Conservation (phyloP, 768 basidiomycete species). For the Termitomyces sp. region DNA sequence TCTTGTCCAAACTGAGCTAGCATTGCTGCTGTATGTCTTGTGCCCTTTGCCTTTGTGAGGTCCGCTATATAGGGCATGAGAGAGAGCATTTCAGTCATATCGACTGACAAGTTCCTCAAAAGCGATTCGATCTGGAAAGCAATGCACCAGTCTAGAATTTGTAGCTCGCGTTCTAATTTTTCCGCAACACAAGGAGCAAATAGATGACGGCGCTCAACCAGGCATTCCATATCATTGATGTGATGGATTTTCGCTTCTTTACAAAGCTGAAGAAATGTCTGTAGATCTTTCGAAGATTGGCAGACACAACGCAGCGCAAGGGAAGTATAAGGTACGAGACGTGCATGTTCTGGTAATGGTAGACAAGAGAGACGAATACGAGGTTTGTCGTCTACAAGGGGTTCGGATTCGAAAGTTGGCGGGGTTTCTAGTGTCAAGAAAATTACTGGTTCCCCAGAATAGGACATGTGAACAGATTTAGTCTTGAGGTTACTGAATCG, state of each 20-base stretch:
- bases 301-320: constrained; percentile 48
- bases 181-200: constrained; percentile 35
- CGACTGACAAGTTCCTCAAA: constrained; percentile 34
- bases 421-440: constrained; percentile 38
- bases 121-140: constrained; percentile 56
- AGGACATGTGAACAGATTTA: constrained; percentile 30
- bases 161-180: constrained; percentile 27
- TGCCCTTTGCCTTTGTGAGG: constrained; percentile 25
- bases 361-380: constrained; percentile 36
- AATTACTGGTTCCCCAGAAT: constrained; percentile 28
- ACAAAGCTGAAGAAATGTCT: constrained; percentile 33
- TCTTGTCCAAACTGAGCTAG: constrained; percentile 33
- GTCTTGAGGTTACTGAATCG: constrained; percentile 38
- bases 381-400: neutral
- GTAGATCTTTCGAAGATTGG: constrained; percentile 24
- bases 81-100: constrained; percentile 43
- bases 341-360: constrained; percentile 34
- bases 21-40: constrained; percentile 30
- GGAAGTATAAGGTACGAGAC: constrained; percentile 49
- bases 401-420: constrained; percentile 30
- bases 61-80: constrained; percentile 31
- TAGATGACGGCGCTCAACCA: constrained; percentile 34
- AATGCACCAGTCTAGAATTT: constrained; percentile 39
- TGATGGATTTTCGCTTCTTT: constrained; percentile 32
- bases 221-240: constrained; percentile 29